These are phyloP conservation scores for Polyplosphaeria fusca DNA, from an alignment of 495 filamentous ascomycete genomes.

Conservation along the genomic window DNA sequence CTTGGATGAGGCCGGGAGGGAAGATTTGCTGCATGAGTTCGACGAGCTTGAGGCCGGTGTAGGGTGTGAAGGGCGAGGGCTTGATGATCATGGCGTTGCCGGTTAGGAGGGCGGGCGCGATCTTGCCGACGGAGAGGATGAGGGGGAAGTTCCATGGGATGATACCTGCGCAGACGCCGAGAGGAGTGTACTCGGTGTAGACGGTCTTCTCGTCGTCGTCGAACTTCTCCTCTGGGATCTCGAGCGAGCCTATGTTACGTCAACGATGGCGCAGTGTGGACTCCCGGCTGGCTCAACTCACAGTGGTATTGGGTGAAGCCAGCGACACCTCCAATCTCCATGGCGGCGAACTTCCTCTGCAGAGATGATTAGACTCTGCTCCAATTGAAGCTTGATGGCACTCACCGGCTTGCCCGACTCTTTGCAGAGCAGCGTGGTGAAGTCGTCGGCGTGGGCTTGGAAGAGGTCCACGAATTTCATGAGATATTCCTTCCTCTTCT, in stretches of 20 bases:
- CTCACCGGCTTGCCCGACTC: slow-evolving; percentile 59
- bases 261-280: not conserved
- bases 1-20: slow-evolving; percentile 66
- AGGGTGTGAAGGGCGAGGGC: slow-evolving; percentile 59
- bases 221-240: slow-evolving; percentile 40
- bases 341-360: slow-evolving; percentile 25
- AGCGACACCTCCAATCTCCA: slow-evolving; percentile 19
- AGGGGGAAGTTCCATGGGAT: slow-evolving; percentile 63
- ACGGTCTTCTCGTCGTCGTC: slow-evolving; percentile 41
- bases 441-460: slow-evolving; percentile 44
- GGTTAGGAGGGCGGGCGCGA: slow-evolving; percentile 55
- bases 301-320: slow-evolving; percentile 26
- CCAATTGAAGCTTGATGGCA: too few relatives aligned
- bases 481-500: slow-evolving; percentile 56
- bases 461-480: slow-evolving; percentile 53
- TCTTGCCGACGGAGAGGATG: slow-evolving; percentile 53
- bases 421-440: slow-evolving; percentile 51
- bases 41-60: slow-evolving; percentile 61
- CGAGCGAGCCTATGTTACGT: slow-evolving; percentile 31
- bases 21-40: slow-evolving; percentile 60
- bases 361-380: too few relatives aligned
- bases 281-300: too few relatives aligned
- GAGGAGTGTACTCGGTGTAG: slow-evolving; percentile 30
- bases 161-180: slow-evolving; percentile 39
- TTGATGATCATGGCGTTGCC: slow-evolving; percentile 65